Evolutionary conservation across 2,329 filamentous ascomycete genomes (phyloP).

Genomic region (Coleophoma cylindrospora): DNA sequence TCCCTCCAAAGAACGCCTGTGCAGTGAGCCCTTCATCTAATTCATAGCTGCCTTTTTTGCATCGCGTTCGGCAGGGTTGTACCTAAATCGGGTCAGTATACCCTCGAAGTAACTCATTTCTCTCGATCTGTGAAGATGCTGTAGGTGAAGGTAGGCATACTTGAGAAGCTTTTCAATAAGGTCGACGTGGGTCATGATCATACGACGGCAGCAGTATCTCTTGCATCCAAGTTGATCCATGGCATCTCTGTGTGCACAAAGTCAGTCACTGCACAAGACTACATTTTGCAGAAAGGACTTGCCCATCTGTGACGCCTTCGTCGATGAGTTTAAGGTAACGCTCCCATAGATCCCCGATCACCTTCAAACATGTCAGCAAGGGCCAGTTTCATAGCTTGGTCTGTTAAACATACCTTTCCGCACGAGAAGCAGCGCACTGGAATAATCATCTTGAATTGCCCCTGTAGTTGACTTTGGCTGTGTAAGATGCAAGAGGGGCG

Average conservation of each 20-base stretch:
- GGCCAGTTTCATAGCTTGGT: constrained; percentile 7
- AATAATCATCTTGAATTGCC: constrained; percentile 77
- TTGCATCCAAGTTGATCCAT: constrained; percentile 93
- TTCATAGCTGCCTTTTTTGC: constrained; percentile 31
- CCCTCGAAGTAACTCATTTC: not conserved
- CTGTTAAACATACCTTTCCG: constrained; percentile 68
- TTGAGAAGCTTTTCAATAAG: constrained; percentile 97
- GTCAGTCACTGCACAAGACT: constrained; percentile 5
- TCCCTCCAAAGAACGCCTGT: constrained; percentile 17
- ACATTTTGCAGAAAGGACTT: constrained; percentile 28
- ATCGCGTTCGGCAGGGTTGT: constrained; percentile 43
- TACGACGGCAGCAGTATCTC: constrained; percentile 96
- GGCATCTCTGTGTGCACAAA: constrained; percentile 62
- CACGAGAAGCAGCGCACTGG: constrained; percentile 98
- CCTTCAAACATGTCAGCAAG: constrained; percentile 45
- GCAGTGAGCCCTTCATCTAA: constrained; percentile 9
- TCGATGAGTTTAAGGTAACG: constrained; percentile 87
- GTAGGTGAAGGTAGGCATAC: constrained; percentile 40
- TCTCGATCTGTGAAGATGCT: too few relatives aligned
- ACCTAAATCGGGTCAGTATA: constrained; percentile 28
- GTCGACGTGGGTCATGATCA: constrained; percentile 99
- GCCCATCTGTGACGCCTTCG: constrained; percentile 71
- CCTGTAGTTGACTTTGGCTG: not conserved
- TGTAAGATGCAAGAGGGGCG: constrained; percentile 1
- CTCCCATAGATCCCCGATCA: constrained; percentile 96